Conservation (phyloP, 805 yeast genomes). For the Hanseniaspora guilliermondii region DNA sequence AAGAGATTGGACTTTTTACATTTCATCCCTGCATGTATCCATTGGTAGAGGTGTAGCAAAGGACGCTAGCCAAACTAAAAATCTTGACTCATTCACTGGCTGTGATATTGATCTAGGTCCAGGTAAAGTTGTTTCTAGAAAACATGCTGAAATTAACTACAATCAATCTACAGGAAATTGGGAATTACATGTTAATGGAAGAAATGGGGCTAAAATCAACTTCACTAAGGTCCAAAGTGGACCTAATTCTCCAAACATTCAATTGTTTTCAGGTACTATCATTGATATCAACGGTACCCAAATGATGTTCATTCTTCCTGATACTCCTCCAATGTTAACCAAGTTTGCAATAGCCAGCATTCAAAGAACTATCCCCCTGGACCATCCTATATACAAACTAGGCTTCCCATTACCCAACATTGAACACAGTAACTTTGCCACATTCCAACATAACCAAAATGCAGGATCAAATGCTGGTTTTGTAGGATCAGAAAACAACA, state of each 20-base stretch:
- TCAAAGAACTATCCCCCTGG: constrained; percentile 15
- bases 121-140: constrained; percentile 88
- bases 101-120: constrained; percentile 89
- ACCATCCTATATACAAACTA: constrained; percentile 9
- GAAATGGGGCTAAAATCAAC: constrained; percentile 90
- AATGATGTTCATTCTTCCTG: constrained; percentile 97
- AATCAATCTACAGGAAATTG: constrained; percentile 64
- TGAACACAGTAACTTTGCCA: neutral
- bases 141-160: constrained; percentile 74
- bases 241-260: constrained; percentile 35
- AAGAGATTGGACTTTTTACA: constrained; percentile 84
- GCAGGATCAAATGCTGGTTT: neutral
- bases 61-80: neutral
- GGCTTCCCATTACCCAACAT: constrained; percentile 21
- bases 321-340: constrained; percentile 60
- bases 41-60: constrained; percentile 51
- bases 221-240: constrained; percentile 40
- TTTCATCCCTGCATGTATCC: constrained; percentile 57
- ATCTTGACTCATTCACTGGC: neutral
- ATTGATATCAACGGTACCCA: constrained; percentile 94
- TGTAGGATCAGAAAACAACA: neutral
- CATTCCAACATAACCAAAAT: neutral
- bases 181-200: constrained; percentile 73
- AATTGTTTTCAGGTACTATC: constrained; percentile 74
- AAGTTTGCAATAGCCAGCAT: constrained; percentile 26